Evolutionary conservation across 345 rosid genomes (phyloP).

Genomic region (Laguncularia racemosa): DNA sequence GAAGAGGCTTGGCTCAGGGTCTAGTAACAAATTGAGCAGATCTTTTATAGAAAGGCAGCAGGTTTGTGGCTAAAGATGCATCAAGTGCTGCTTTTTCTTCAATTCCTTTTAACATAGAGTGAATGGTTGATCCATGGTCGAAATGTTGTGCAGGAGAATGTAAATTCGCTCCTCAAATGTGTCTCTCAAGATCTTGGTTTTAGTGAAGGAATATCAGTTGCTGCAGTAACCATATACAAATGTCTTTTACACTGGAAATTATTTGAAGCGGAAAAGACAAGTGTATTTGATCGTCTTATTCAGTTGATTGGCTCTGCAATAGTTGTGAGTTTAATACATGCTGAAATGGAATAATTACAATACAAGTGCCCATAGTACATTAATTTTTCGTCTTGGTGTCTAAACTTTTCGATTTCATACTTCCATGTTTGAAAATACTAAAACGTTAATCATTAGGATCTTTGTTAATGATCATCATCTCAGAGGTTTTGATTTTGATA

Average conservation of each 20-base stretch:
- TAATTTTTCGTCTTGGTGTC: too few relatives aligned
- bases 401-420: too few relatives aligned
- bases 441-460: too few relatives aligned
- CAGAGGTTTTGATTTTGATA: too few relatives aligned
- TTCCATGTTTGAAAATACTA: too few relatives aligned
- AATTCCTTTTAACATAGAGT: not conserved
- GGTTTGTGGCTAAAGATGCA: slow-evolving; percentile 35
- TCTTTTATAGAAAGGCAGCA: slow-evolving; percentile 61
- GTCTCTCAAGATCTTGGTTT: slow-evolving; percentile 57
- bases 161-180: slow-evolving; percentile 63
- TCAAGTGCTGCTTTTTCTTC: not conserved
- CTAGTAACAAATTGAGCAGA: slow-evolving; percentile 44
- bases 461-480: too few relatives aligned
- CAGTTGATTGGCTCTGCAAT: slow-evolving; percentile 82
- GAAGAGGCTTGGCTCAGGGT: slow-evolving; percentile 44
- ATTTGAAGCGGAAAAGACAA: slow-evolving; percentile 89
- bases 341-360: too few relatives aligned
- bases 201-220: slow-evolving; percentile 72
- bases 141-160: slow-evolving; percentile 49
- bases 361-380: too few relatives aligned
- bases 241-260: slow-evolving; percentile 88
- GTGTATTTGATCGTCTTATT: slow-evolving; percentile 88
- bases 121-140: not conserved
- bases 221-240: slow-evolving; percentile 78
- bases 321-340: slow-evolving; percentile 41